These are phyloP conservation scores for Backusella luteola DNA, from an alignment of 192 early-diverging fungal species.

Conservation along the genomic window DNA sequence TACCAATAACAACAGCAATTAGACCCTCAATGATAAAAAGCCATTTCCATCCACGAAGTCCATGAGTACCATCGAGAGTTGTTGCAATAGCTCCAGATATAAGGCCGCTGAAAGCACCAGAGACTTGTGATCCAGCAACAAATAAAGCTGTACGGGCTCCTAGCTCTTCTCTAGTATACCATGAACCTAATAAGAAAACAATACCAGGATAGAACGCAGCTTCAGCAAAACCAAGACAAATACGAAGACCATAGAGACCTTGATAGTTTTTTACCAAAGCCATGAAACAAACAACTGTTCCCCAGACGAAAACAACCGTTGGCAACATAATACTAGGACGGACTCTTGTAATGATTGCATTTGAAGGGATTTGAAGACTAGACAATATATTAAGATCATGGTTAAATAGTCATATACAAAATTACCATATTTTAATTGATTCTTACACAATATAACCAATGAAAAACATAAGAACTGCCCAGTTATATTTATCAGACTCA, in stretches of 20 bases:
- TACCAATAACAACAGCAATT: slow-evolving; percentile 46
- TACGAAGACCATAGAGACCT: slow-evolving; percentile 35
- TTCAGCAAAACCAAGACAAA: slow-evolving; percentile 36
- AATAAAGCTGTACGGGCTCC: slow-evolving; percentile 37
- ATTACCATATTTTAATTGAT: slow-evolving; percentile 3
- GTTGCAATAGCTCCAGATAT: slow-evolving; percentile 20
- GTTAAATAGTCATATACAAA: not conserved
- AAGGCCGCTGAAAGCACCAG: slow-evolving; percentile 26
- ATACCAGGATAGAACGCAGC: slow-evolving; percentile 28
- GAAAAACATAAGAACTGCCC: slow-evolving; percentile 65
- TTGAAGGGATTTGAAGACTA: slow-evolving; percentile 27
- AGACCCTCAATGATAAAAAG: slow-evolving; percentile 60
- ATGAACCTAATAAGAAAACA: slow-evolving; percentile 37
- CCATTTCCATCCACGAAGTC: slow-evolving; percentile 45
- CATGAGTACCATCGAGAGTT: slow-evolving; percentile 47
- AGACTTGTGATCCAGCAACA: slow-evolving; percentile 28
- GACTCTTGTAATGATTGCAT: slow-evolving; percentile 24
- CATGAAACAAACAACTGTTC: slow-evolving; percentile 28
- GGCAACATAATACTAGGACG: slow-evolving; percentile 29
- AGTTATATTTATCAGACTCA: slow-evolving; percentile 47
- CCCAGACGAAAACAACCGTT: slow-evolving; percentile 21
- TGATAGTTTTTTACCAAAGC: slow-evolving; percentile 21
- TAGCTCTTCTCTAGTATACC: slow-evolving; percentile 39
- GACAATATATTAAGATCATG: not conserved
- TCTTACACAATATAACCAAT: slow-evolving; percentile 45